These are phyloP conservation scores for Leccinum truebloodii DNA, from an alignment of 768 basidiomycete genomes.

Conservation along the genomic window DNA sequence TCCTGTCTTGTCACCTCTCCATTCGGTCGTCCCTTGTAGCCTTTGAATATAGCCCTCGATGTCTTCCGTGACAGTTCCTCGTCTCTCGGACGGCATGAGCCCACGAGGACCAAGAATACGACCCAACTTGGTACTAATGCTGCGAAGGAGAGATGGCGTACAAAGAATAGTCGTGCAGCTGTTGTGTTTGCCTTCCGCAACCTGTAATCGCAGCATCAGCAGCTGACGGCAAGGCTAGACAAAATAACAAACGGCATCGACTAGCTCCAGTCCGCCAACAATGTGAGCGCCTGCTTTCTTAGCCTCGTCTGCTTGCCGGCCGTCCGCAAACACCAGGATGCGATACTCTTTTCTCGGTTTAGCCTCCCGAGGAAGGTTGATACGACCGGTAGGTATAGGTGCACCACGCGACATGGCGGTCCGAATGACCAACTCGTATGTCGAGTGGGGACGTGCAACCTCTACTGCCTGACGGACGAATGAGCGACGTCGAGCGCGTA, in stretches of 20 bases:
- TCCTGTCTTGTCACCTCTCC: conserved; percentile 89
- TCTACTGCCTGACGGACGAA: conserved; percentile 67
- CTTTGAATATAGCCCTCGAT: conserved; percentile 78
- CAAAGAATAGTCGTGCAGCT: conserved; percentile 81
- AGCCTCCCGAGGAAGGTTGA: conserved; percentile 80
- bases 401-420: conserved; percentile 78
- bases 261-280: conserved; percentile 88
- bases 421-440: conserved; percentile 79
- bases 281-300: conserved; percentile 85
- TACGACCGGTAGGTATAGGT: conserved; percentile 86
- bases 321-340: conserved; percentile 93
- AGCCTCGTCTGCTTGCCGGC: conserved; percentile 78
- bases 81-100: conserved; percentile 91
- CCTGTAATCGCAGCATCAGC: conserved; percentile 39
- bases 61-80: conserved; percentile 93
- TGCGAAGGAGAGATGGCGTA: conserved; percentile 73
- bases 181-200: conserved; percentile 69
- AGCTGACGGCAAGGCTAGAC: not conserved
- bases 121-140: conserved; percentile 80
- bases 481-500: conserved; percentile 7
- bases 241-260: conserved; percentile 69
- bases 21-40: conserved; percentile 82
- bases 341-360: conserved; percentile 69
- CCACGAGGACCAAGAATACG: conserved; percentile 85
- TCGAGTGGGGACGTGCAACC: conserved; percentile 70